These are phyloP conservation scores for Fusarium nematophilum DNA, from an alignment of 2,329 filamentous ascomycete species.

Conservation along the genomic window DNA sequence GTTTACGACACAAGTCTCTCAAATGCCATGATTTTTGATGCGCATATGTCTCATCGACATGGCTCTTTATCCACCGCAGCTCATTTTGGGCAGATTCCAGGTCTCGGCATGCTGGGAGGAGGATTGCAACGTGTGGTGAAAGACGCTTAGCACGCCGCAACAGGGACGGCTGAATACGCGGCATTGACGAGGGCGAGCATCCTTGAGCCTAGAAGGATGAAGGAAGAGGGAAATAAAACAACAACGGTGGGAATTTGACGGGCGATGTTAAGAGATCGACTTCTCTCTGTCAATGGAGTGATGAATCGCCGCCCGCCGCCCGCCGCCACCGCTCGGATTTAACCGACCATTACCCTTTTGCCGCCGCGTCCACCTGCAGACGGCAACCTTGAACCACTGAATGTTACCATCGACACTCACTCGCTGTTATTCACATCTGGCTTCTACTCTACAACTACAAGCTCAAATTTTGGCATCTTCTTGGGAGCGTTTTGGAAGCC, in stretches of 20 bases:
- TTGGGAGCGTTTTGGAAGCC: neutral
- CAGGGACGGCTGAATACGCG: conserved; percentile 70
- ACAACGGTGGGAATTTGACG: neutral
- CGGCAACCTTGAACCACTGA: conserved; percentile 20
- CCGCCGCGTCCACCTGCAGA: conserved; percentile 10
- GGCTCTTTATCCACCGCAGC: conserved; percentile 77
- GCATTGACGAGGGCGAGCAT: conserved; percentile 58
- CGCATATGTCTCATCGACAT: conserved; percentile 55
- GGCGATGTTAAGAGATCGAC: neutral
- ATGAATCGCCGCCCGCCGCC: neutral
- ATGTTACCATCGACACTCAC: conserved; percentile 21
- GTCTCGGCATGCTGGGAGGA: conserved; percentile 73
- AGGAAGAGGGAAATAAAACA: neutral
- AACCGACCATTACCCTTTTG: conserved; percentile 47
- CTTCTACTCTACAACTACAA: conserved; percentile 1
- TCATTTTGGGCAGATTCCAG: conserved; percentile 74
- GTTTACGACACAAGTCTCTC: conserved; percentile 57
- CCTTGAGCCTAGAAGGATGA: conserved; percentile 8
- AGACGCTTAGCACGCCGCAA: conserved; percentile 64
- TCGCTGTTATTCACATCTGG: conserved; percentile 26
- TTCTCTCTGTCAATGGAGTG: neutral
- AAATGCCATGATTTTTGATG: conserved; percentile 42
- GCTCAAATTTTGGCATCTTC: conserved; percentile 9
- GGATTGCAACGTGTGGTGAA: conserved; percentile 66
- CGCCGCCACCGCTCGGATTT: conserved; percentile 20